Evolutionary conservation across 495 filamentous ascomycete genomes (phyloP).

Genomic region (Penicillium mononematosum): DNA sequence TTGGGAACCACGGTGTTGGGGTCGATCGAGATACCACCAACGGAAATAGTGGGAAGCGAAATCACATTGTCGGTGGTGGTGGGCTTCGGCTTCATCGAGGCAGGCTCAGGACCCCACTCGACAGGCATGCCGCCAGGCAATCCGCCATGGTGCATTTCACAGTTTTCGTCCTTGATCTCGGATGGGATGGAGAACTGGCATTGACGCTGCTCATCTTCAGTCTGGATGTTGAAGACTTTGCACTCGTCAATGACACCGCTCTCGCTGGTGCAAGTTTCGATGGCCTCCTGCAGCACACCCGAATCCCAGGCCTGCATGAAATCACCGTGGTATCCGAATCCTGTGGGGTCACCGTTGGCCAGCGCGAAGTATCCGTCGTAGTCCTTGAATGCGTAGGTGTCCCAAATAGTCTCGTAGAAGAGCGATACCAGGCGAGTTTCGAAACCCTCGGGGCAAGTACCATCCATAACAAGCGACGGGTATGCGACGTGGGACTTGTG

Average conservation of each 20-base stretch:
- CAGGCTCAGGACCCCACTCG: constrained; percentile 52
- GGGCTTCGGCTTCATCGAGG: constrained; percentile 23
- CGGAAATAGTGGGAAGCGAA: constrained; percentile 16
- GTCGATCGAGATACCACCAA: constrained; percentile 14
- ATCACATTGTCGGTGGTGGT: constrained; percentile 5
- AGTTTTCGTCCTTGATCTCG: constrained; percentile 39
- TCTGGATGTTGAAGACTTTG: constrained; percentile 57
- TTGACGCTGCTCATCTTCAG: constrained; percentile 35
- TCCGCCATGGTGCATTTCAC: constrained; percentile 34
- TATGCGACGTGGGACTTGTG: constrained; percentile 77
- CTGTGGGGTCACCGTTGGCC: constrained; percentile 78
- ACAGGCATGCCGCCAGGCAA: constrained; percentile 56
- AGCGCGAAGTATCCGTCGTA: constrained; percentile 72
- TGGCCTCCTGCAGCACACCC: constrained; percentile 41
- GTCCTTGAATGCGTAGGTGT: constrained; percentile 67
- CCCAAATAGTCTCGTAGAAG: constrained; percentile 87
- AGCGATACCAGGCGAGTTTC: constrained; percentile 68
- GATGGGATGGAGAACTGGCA: constrained; percentile 50
- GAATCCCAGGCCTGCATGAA: constrained; percentile 81
- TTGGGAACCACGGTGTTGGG: constrained; percentile 2
- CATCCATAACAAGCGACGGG: constrained; percentile 69
- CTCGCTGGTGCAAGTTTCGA: constrained; percentile 50
- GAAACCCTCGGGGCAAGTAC: constrained; percentile 72
- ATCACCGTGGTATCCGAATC: constrained; percentile 81
- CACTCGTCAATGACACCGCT: constrained; percentile 57